Conservation (phyloP, 352 stramenopile genomes). For the Phytophthora fragariae region DNA sequence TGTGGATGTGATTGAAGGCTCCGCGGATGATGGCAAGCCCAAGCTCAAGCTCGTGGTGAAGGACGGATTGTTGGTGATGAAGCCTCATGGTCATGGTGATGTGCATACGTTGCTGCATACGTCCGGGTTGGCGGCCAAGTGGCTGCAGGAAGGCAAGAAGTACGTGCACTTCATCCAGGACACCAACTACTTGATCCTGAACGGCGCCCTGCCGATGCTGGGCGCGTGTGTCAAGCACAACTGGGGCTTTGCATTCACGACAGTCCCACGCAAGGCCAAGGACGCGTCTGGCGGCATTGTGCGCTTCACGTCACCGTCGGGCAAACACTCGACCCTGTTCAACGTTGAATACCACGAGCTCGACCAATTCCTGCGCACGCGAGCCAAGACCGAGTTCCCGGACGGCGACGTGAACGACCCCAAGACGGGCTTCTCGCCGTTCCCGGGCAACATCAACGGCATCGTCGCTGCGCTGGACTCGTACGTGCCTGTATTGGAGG, state of each 20-base stretch:
- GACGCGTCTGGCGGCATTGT: constrained; percentile 85
- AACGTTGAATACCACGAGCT: constrained; percentile 85
- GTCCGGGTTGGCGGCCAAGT: constrained; percentile 74
- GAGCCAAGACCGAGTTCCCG: constrained; percentile 49
- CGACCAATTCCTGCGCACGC: constrained; percentile 67
- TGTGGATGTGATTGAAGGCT: constrained; percentile 51
- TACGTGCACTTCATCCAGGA: constrained; percentile 97
- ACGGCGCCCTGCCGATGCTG: constrained; percentile 90
- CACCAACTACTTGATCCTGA: constrained; percentile 97
- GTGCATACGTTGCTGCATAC: constrained; percentile 95
- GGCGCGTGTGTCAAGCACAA: constrained; percentile 87
- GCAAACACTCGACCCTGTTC: constrained; percentile 52
- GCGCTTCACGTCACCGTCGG: constrained; percentile 49
- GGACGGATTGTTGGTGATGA: constrained; percentile 83
- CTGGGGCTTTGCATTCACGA: constrained; percentile 94
- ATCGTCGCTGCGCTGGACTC: constrained; percentile 59
- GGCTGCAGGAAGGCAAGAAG: constrained; percentile 85
- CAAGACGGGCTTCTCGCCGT: constrained; percentile 59
- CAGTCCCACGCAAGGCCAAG: constrained; percentile 93
- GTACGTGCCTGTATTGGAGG: constrained; percentile 60
- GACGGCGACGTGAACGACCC: constrained; percentile 73
- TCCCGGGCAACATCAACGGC: constrained; percentile 83
- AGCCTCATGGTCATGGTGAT: constrained; percentile 98
- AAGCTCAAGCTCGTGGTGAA: constrained; percentile 82
- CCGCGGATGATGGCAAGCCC: constrained; percentile 32